A percentile compares a stretch with the other conserved stretches of the same genome.
phyloP scores from a whole-genome alignment of 2,329 filamentous ascomycete species.

The Ophiocordyceps camponoti-floridani region DNA sequence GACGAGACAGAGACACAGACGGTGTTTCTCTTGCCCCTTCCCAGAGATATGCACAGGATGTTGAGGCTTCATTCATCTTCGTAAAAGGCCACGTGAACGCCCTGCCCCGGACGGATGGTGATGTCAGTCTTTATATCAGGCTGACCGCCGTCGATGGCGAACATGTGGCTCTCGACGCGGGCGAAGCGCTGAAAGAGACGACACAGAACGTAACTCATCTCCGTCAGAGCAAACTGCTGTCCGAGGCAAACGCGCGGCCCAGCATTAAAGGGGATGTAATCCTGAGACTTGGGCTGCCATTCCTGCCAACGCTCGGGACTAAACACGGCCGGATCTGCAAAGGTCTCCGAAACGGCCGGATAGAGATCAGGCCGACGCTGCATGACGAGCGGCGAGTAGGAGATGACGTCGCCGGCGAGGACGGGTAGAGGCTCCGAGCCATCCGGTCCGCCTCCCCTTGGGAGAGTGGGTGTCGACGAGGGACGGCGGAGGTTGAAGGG shows the following conservation, averaged over 20 bases:
- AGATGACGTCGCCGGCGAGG: slow-evolving; percentile 45
- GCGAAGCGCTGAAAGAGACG: slow-evolving; percentile 57
- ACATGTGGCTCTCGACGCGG: slow-evolving; percentile 39
- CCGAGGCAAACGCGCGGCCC: slow-evolving; percentile 58
- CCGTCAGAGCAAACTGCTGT: slow-evolving; percentile 65
- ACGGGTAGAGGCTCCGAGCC: slow-evolving; percentile 44
- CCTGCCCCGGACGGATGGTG: slow-evolving; percentile 38
- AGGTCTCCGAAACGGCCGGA: slow-evolving; percentile 25
- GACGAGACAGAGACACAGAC: too few relatives aligned
- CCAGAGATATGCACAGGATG: too few relatives aligned
- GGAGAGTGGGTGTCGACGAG: slow-evolving; percentile 56
- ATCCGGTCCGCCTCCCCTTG: slow-evolving; percentile 49
- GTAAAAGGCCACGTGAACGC: slow-evolving; percentile 39
- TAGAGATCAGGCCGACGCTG: slow-evolving; percentile 51
- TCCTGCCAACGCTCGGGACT: slow-evolving; percentile 47
- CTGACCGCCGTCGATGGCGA: slow-evolving; percentile 30
- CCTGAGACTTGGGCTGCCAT: slow-evolving; percentile 47
- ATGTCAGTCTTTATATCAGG: slow-evolving; percentile 40
- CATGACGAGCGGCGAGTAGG: slow-evolving; percentile 53
- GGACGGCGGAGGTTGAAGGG: slow-evolving; percentile 64
- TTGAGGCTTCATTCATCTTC: slow-evolving; percentile 15
- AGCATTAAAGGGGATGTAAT: slow-evolving; percentile 59
- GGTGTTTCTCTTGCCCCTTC: too few relatives aligned
- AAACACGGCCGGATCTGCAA: slow-evolving; percentile 30
- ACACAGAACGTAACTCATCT: slow-evolving; percentile 56